Conservation (phyloP, 2,329 filamentous ascomycete species). For the Penicillium oxalicum region DNA sequence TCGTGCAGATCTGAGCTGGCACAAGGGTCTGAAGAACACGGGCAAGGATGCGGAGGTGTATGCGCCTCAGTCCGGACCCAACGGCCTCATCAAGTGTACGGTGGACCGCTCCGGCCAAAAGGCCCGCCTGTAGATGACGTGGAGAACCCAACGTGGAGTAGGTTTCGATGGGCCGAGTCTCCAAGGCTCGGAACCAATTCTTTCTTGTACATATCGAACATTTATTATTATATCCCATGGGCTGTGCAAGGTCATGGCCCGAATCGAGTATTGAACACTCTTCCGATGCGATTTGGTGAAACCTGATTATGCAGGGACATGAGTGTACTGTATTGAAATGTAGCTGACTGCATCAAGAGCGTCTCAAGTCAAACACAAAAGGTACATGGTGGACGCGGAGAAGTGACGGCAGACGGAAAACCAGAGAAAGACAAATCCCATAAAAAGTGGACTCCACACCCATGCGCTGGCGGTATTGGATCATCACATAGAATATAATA, state of each 20-base stretch:
- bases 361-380: no score
- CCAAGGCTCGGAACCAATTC: constrained; percentile 2
- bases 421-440: constrained; percentile 12
- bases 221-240: constrained; percentile 20
- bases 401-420: background rate
- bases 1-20: constrained; percentile 78
- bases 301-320: background rate
- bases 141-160: background rate
- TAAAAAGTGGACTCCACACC: constrained; percentile 33
- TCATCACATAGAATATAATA: constrained; percentile 28
- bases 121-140: constrained; percentile 27
- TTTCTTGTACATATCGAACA: constrained; percentile 18
- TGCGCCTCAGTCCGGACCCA: constrained; percentile 85
- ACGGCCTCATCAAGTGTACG: constrained; percentile 91
- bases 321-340: no score
- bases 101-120: constrained; percentile 47
- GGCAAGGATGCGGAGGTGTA: constrained; percentile 94
- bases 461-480: constrained; percentile 35
- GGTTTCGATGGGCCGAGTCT: no score
- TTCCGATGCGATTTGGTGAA: constrained; percentile 12
- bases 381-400: no score
- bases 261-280: constrained; percentile 12
- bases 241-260: constrained; percentile 8
- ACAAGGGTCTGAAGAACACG: constrained; percentile 91
- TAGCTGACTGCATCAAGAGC: no score